Base-by-base conservation (phyloP, 768 basidiomycete genomes). In the Tulasnella sp. region DNA sequence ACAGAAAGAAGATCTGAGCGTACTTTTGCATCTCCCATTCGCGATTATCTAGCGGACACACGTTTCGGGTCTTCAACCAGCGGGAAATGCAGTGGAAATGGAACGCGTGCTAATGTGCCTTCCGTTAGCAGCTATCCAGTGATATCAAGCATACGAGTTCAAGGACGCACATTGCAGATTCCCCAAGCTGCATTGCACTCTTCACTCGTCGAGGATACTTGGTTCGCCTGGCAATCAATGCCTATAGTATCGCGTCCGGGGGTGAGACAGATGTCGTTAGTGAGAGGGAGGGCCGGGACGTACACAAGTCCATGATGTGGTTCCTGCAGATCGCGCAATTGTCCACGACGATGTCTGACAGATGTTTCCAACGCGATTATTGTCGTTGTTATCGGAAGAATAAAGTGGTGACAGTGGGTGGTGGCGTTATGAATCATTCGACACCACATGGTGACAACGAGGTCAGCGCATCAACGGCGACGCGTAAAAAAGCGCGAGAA, bases 221-320 rank as follows among this genome's bases (percentile, higher is more conserved):
- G 96, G 69, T 99, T 98, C 41, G 96, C 96, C 69, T 99, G 96
- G 69, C 96, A 99, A 68, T 99, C 96, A 69, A 99, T 99, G 74
- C 96, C 94, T 99, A 62, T 4, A 25, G 40, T 45, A 17, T 27
- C 40, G 60, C 34, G 35, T 32, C 21, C 19, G 49, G 17, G 25
- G 12, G 15, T 17, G 23, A 34, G 25, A 45, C 32, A 27, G 6
- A n/a, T n/a, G n/a, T 45, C 21, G 31, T 43, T 40, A 41, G 39
- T 41, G 41, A 23, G 25, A 21, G 46, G 27, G 21, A 46, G n/a
- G n/a, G 21, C 34, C 17, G 2, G 37, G 9, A 73, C 86, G 65
- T 65, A 98, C 96, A 99, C 42, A 98, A 84, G 70, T 99, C 96
- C 96, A 99, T 99, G 74, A 99, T 98, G 68, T 99, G 94, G 69